phyloP scores from a whole-genome alignment of 2,329 filamentous ascomycete species.

The Ophiostoma fasciatum region DNA sequence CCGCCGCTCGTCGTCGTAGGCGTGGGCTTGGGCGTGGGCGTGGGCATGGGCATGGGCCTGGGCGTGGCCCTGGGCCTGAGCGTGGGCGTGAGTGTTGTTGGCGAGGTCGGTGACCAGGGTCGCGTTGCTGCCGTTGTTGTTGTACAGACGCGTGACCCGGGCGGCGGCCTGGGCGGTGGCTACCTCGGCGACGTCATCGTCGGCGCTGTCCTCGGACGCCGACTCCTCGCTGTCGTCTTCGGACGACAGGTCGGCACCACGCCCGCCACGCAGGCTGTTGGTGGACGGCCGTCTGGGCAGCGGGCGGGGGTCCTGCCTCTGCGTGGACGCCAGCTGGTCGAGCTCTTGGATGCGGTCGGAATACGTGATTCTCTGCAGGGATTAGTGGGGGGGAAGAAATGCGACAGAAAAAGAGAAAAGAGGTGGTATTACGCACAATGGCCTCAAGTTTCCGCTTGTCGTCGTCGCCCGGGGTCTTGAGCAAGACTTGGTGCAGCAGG shows the following conservation, averaged over 20 bases:
- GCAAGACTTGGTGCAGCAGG: slow-evolving; percentile 74
- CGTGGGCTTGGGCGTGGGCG: slow-evolving; percentile 2
- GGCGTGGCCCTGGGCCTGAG: no score
- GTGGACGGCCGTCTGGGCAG: slow-evolving; percentile 58
- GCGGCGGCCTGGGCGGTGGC: neutral
- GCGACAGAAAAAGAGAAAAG: no score
- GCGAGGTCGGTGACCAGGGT: no score
- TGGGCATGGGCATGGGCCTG: no score
- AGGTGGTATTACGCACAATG: slow-evolving; percentile 55
- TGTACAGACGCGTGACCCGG: neutral
- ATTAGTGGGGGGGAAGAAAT: no score
- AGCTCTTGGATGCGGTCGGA: slow-evolving; percentile 80
- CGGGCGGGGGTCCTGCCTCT: slow-evolving; percentile 48
- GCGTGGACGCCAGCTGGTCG: slow-evolving; percentile 49
- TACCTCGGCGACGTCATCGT: slow-evolving; percentile 13
- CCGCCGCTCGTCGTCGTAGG: no score
- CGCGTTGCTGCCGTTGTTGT: no score
- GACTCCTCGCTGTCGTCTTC: slow-evolving; percentile 10
- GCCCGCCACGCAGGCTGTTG: slow-evolving; percentile 11
- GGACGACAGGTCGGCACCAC: slow-evolving; percentile 16
- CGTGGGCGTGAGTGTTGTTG: no score
- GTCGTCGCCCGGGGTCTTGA: slow-evolving; percentile 68
- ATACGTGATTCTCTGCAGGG: slow-evolving; percentile 65
- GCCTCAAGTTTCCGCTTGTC: slow-evolving; percentile 84
- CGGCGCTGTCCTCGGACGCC: no score